These are phyloP conservation scores for Aspergillus heteromorphus DNA, from an alignment of 495 filamentous ascomycete species.

Conservation along the genomic window DNA sequence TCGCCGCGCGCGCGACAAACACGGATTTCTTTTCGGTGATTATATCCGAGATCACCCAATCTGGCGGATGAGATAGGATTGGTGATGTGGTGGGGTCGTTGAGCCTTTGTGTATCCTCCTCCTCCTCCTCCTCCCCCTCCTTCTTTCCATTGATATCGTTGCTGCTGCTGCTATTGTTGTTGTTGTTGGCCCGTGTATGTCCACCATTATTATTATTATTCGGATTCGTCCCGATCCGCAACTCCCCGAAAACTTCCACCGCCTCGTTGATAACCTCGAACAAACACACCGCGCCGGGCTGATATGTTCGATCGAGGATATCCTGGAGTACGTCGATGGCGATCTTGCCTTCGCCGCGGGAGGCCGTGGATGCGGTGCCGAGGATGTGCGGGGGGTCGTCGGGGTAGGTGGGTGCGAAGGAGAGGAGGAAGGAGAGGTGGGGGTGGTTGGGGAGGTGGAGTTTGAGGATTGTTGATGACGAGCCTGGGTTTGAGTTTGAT, in stretches of 20 bases:
- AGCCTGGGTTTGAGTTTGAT: background rate
- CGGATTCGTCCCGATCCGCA: conserved; percentile 37
- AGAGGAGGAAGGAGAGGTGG: conserved; percentile 53
- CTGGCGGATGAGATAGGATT: conserved; percentile 39
- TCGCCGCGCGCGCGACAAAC: conserved; percentile 72
- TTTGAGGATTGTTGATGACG: conserved; percentile 27
- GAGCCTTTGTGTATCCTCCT: no score
- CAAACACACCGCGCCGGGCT: conserved; percentile 73
- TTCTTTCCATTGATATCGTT: no score
- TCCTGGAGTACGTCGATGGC: conserved; percentile 61
- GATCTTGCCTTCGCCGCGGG: conserved; percentile 60
- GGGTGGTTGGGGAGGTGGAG: conserved; percentile 39
- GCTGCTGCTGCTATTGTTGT: no score
- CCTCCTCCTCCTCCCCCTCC: no score
- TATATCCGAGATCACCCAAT: conserved; percentile 67
- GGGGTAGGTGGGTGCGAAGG: conserved; percentile 70
- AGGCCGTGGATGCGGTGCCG: conserved; percentile 50
- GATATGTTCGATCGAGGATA: conserved; percentile 59
- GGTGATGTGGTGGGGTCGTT: conserved; percentile 16
- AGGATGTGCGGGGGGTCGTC: conserved; percentile 61
- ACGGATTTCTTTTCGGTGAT: conserved; percentile 80
- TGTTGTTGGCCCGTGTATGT: background rate
- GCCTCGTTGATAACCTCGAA: conserved; percentile 75
- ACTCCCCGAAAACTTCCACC: conserved; percentile 37
- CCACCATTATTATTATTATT: background rate